Evolutionary conservation across 148 eudicot genomes (phyloP).

Genomic region (Rhododendron molle): DNA sequence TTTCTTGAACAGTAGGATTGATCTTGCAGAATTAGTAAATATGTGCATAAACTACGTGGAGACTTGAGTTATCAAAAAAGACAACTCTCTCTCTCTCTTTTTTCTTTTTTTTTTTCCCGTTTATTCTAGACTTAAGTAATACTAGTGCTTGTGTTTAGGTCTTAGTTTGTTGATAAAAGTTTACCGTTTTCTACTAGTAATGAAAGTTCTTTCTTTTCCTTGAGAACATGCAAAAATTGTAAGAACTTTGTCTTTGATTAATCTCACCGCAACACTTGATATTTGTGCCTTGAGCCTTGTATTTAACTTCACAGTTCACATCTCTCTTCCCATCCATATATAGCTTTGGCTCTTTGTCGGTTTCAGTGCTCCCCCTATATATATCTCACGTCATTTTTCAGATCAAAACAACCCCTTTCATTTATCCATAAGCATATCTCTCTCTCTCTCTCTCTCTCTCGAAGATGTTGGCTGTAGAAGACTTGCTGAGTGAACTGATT

Average conservation of each 20-base stretch:
- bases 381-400: neutral
- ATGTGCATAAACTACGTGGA: no score
- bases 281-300: conserved; percentile 6
- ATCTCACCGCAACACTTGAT: neutral
- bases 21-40: no score
- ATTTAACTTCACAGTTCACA: neutral
- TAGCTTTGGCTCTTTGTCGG: conserved; percentile 14
- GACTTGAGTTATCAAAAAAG: neutral
- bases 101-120: no score
- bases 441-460: neutral
- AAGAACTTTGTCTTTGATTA: neutral
- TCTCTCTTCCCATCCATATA: conserved; percentile 1
- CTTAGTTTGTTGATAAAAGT: conserved; percentile 8
- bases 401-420: neutral
- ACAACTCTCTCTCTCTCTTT: no score
- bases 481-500: conserved; percentile 47
- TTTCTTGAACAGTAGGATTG: no score
- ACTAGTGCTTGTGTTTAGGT: neutral
- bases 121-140: neutral
- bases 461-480: conserved; percentile 51
- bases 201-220: no score
- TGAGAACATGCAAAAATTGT: no score
- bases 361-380: conserved; percentile 25
- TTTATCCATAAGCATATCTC: neutral
- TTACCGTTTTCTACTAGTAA: conserved; percentile 14